A percentile compares a stretch with the other conserved stretches of the same genome.
These are phyloP conservation scores for Trametes villosa DNA, from an alignment of 768 basidiomycete species.

Conservation along the genomic window DNA sequence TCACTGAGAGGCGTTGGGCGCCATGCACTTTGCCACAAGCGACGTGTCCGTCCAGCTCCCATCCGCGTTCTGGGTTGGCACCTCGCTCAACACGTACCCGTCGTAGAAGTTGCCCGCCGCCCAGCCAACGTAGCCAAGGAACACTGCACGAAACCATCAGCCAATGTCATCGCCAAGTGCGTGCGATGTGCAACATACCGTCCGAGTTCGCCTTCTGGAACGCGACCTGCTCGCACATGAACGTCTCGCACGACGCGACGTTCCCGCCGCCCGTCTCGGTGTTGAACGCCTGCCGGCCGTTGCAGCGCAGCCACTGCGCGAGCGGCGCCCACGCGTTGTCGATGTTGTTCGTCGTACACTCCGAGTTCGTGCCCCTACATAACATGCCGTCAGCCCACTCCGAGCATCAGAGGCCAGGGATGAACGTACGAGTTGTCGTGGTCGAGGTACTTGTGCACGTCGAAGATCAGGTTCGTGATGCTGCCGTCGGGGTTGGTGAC, in stretches of 20 bases:
- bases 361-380: conserved; percentile 7
- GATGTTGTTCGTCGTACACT: conserved; percentile 46
- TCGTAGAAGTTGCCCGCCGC: conserved; percentile 56
- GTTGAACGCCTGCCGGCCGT: conserved; percentile 48
- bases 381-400: not conserved
- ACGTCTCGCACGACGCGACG: conserved; percentile 40
- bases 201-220: conserved; percentile 23
- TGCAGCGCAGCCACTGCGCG: conserved; percentile 45
- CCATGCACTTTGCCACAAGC: conserved; percentile 27
- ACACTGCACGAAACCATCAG: conserved; percentile 42
- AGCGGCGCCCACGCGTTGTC: conserved; percentile 45
- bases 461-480: conserved; percentile 46
- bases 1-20: conserved; percentile 18
- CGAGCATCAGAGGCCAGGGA: conserved; percentile 36
- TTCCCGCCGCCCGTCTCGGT: conserved; percentile 51
- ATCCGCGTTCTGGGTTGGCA: conserved; percentile 45
- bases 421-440: conserved; percentile 42
- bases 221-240: conserved; percentile 31
- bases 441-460: conserved; percentile 53
- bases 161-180: conserved; percentile 33
- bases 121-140: conserved; percentile 58
- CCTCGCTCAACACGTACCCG: conserved; percentile 52
- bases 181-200: conserved; percentile 3
- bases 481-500: conserved; percentile 47
- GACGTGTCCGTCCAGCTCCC: conserved; percentile 46